Percentiles rank a stretch among this genome's conserved stretches.
phyloP scores from a whole-genome alignment of 768 basidiomycete genomes.

The Rickenella mellea region DNA sequence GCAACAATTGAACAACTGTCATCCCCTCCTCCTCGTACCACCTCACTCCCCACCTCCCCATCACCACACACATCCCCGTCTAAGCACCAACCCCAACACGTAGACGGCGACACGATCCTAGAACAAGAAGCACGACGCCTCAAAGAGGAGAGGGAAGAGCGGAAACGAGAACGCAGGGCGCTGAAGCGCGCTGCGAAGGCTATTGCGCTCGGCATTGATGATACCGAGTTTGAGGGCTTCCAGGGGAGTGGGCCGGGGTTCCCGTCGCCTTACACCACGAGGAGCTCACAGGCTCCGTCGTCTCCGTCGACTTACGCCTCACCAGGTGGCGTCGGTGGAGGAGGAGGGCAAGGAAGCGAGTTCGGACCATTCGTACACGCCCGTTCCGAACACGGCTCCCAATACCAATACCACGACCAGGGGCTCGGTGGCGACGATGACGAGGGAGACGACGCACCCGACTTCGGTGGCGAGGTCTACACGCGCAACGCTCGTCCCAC shows the following conservation, averaged over 20 bases:
- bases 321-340: slow-evolving; percentile 1
- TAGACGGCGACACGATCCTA: too few relatives aligned
- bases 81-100: too few relatives aligned
- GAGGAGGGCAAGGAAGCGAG: slow-evolving; percentile 13
- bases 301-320: slow-evolving; percentile 4
- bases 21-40: too few relatives aligned
- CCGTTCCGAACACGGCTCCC: slow-evolving; percentile 4
- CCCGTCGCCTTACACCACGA: slow-evolving; percentile 12
- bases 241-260: slow-evolving; percentile 38
- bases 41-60: too few relatives aligned
- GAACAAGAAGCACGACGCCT: slow-evolving; percentile 18
- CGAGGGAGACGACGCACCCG: slow-evolving; percentile 26
- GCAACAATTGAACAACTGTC: slow-evolving; percentile 45
- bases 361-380: slow-evolving; percentile 19
- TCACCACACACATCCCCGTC: too few relatives aligned
- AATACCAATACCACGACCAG: slow-evolving; percentile 4
- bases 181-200: slow-evolving; percentile 28
- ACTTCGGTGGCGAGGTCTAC: slow-evolving; percentile 53
- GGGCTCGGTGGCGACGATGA: slow-evolving; percentile 34
- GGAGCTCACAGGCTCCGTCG: too few relatives aligned
- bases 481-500: slow-evolving; percentile 22
- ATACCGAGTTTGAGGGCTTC: slow-evolving; percentile 55
- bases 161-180: slow-evolving; percentile 39
- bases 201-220: slow-evolving; percentile 11
- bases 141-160: slow-evolving; percentile 31